Percentiles rank a stretch among this genome's conserved stretches.
phyloP scores from a whole-genome alignment of 345 rosid species.

The Excoecaria agallocha region DNA sequence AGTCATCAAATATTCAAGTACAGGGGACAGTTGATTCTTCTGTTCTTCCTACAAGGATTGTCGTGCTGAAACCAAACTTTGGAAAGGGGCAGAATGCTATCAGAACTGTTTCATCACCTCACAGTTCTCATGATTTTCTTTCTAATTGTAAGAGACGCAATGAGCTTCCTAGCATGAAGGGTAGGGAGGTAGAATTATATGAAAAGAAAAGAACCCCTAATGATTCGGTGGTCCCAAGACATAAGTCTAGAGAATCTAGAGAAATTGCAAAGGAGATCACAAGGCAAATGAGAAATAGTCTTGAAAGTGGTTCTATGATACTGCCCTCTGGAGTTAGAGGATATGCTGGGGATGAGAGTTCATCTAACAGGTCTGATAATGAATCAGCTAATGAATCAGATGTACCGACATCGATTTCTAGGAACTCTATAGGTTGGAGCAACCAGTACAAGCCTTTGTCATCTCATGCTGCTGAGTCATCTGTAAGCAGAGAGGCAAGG shows the following conservation, averaged over 20 bases:
- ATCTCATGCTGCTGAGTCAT: constrained; percentile 57
- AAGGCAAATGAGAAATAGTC: constrained; percentile 54
- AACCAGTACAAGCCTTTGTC: constrained; percentile 39
- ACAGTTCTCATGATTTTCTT: constrained; percentile 45
- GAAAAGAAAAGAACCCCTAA: constrained; percentile 44
- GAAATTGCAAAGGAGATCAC: constrained; percentile 64
- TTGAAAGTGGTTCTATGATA: constrained; percentile 38
- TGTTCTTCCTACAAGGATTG: constrained; percentile 66
- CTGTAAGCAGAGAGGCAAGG: constrained; percentile 79
- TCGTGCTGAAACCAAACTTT: constrained; percentile 81
- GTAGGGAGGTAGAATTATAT: constrained; percentile 32
- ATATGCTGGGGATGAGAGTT: constrained; percentile 80
- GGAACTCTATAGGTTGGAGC: constrained; percentile 42
- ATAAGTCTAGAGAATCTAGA: constrained; percentile 61
- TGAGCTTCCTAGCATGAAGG: constrained; percentile 39
- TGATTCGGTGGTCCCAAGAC: constrained; percentile 47
- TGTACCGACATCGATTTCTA: constrained; percentile 38
- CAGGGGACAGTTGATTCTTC: constrained; percentile 40
- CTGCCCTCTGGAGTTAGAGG: constrained; percentile 53
- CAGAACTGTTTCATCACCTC: constrained; percentile 46
- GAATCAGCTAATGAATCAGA: constrained; percentile 75
- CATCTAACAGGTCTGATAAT: constrained; percentile 55
- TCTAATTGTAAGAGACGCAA: constrained; percentile 39
- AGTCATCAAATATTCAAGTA: constrained; percentile 38
- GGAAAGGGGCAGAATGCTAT: constrained; percentile 51